Evolutionary conservation across 345 rosid genomes (phyloP).

Genomic region (Ailanthus altissimus): DNA sequence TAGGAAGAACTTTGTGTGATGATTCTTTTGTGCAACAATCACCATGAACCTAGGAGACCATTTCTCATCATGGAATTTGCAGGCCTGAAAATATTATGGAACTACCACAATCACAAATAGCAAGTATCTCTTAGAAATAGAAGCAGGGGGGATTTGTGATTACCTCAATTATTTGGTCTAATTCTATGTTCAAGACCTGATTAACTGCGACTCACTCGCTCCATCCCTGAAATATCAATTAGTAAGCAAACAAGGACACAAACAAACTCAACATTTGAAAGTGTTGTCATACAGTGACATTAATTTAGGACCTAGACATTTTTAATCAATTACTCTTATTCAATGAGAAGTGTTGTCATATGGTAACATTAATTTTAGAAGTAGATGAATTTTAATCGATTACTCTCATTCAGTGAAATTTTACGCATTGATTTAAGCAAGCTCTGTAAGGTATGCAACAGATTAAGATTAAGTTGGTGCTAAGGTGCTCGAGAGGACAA

Average conservation of each 20-base stretch:
- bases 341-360: not conserved
- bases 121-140: not conserved
- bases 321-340: not conserved
- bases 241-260: not conserved
- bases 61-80: conserved; percentile 27
- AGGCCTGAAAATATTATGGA: conserved; percentile 30
- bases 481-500: not conserved
- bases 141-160: not conserved
- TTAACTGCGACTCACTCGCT: conserved; percentile 55
- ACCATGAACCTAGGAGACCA: conserved; percentile 34
- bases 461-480: not conserved
- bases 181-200: conserved; percentile 51
- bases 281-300: not conserved
- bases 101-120: not conserved
- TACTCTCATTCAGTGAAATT: not conserved
- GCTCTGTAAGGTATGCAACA: not conserved
- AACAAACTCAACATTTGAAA: not conserved
- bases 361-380: not conserved
- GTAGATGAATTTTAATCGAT: not conserved
- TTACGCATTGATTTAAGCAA: not conserved
- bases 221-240: conserved; percentile 47
- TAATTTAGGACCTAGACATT: not conserved
- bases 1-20: conserved; percentile 42
- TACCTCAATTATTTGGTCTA: conserved; percentile 61
- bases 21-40: conserved; percentile 41